phyloP scores from a whole-genome alignment of 306 rosid genomes.

The Potentilla sterilis region DNA sequence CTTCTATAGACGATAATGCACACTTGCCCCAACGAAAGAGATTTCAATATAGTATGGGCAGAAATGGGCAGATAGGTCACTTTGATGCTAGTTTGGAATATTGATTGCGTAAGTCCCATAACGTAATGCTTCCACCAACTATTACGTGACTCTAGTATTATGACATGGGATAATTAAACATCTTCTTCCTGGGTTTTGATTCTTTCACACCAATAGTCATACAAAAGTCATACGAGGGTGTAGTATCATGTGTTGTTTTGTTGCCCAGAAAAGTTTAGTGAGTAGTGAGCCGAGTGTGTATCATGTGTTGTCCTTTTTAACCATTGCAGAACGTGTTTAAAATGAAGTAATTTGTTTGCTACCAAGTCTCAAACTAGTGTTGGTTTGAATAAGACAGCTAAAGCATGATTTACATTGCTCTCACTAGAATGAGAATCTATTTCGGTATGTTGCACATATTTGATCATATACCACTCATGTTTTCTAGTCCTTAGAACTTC shows the following conservation, averaged over 20 bases:
- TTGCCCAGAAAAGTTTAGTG: background rate
- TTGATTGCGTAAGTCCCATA: slow-evolving; percentile 11
- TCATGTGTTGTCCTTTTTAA: background rate
- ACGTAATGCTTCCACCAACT: slow-evolving; percentile 20
- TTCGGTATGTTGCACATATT: background rate
- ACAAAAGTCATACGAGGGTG: background rate
- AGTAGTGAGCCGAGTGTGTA: background rate
- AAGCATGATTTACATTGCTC: background rate
- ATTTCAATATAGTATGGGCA: background rate
- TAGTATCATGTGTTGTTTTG: background rate
- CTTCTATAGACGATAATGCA: slow-evolving; percentile 10
- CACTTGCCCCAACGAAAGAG: background rate
- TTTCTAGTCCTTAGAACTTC: background rate
- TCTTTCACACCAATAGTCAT: slow-evolving; percentile 5
- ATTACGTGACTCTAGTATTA: background rate
- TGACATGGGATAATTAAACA: background rate
- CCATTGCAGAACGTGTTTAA: background rate
- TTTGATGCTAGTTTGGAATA: background rate
- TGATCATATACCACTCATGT: too few relatives aligned
- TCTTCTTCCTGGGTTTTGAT: background rate
- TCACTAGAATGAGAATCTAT: background rate
- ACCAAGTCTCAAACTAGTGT: background rate
- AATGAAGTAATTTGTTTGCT: background rate
- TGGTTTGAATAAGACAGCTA: background rate
- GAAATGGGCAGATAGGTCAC: background rate